Base-by-base conservation (phyloP, 1,139 yeast species). In the Yamadazyma sp. region DNA sequence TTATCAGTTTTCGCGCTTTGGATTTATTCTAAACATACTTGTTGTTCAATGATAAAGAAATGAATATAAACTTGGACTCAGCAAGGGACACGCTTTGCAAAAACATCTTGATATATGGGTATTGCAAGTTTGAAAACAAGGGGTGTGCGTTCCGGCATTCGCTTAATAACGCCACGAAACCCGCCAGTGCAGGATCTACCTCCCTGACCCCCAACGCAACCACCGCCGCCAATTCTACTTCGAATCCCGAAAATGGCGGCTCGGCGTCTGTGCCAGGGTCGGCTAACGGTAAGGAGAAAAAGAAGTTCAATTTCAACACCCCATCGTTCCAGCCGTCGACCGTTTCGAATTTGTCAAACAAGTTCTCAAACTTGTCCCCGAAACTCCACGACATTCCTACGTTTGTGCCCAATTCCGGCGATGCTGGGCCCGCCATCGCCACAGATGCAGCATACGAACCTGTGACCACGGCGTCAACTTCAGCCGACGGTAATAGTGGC, bases 61-160 rank as follows among this genome's bases (percentile, higher is more conserved):
- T 70, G 75, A 70, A 70, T 51, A 66, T 70, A 45, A 70, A 70
- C 53, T 57, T 66, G 37, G 76, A 70, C 40, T 57, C 69, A 70
- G 90, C 94, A 6, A 82, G 78, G 59, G 87, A 83, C 49, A 83
- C 88, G 28, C 89, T 86, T 42, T 88, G 97, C 63, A 76, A 92
- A 58, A 88, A 88, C 56, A 82, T 88, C 41, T 77, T 83, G 37
- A 86, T 87, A 34, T 89, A 87, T 63, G 97, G 96, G 8, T 87
- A 77, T 53, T 89, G 97, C 68, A 87, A 87, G 60, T 88, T 78
- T 63, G 92, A 86, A 50, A 86, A 86, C 51, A 88, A 87, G 54
- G 96, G 96, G 14, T 88, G 96, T 58, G 86, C 85, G 2, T 88
- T 87, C 57, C 80, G 79, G 39, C 96, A 88, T 53, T 24, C 35